Conservation (phyloP, 2,329 filamentous ascomycete genomes). For the Claviceps quebecensis region DNA sequence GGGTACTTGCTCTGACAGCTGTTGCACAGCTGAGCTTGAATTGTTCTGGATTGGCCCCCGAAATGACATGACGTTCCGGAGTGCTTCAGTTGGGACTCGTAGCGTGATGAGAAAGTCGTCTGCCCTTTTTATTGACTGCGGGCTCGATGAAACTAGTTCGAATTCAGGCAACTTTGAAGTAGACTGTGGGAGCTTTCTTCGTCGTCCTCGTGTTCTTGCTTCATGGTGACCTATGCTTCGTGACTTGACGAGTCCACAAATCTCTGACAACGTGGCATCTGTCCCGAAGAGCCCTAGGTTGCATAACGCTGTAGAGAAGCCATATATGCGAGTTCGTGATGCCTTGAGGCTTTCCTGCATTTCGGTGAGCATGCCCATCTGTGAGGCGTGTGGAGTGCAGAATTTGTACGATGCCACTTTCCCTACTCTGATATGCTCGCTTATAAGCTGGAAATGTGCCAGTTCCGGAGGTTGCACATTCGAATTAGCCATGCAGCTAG, state of each 20-base stretch:
- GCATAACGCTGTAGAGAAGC: slow-evolving; percentile 2
- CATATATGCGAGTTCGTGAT: slow-evolving; percentile 5
- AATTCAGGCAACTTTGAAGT: neutral
- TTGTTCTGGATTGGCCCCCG: neutral
- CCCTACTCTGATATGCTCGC: slow-evolving; percentile 21
- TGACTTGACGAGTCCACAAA: neutral
- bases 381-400: slow-evolving; percentile 8
- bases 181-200: neutral
- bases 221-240: neutral
- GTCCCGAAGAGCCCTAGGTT: neutral
- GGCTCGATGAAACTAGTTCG: neutral
- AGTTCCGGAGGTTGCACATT: slow-evolving; percentile 19
- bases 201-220: neutral
- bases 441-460: slow-evolving; percentile 20
- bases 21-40: neutral
- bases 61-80: neutral
- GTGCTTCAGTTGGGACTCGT: slow-evolving; percentile 1
- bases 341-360: neutral
- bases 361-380: neutral
- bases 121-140: neutral
- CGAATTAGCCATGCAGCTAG: slow-evolving; percentile 19
- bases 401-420: slow-evolving; percentile 24
- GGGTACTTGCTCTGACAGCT: neutral
- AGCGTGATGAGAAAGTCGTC: slow-evolving; percentile 1
- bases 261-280: neutral